phyloP scores from a whole-genome alignment of 768 basidiomycete genomes.

The Mycena olivaceomarginata region DNA sequence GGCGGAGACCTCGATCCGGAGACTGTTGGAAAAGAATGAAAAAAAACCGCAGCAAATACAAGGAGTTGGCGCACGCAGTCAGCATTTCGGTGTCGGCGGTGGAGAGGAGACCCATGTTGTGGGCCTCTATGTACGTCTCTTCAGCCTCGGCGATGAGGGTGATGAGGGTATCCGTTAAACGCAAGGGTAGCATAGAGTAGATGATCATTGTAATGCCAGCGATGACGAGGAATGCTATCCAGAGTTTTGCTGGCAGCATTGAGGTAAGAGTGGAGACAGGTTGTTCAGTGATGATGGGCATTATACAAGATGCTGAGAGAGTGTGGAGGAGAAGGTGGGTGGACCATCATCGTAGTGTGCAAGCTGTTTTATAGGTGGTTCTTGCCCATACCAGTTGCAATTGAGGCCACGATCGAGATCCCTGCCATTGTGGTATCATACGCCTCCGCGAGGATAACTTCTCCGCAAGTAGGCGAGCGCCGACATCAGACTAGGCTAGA shows the following conservation, averaged over 20 bases:
- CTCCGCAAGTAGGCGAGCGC: no score
- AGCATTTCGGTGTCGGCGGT: neutral
- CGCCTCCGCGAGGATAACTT: no score
- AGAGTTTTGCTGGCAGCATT: neutral
- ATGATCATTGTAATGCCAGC: neutral
- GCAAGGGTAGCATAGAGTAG: neutral
- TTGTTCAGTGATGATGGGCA: neutral
- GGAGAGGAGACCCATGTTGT: neutral
- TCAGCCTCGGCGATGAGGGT: neutral
- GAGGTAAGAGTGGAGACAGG: neutral
- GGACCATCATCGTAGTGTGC: no score
- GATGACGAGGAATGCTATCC: neutral
- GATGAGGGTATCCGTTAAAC: neutral
- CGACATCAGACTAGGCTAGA: no score
- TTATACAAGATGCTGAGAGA: neutral
- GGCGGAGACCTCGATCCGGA: neutral
- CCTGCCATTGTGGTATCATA: no score
- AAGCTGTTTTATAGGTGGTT: no score
- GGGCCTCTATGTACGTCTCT: neutral
- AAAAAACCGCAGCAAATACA: neutral
- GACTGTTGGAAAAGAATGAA: neutral
- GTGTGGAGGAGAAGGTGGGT: no score
- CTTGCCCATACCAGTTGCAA: no score
- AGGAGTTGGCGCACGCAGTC: neutral
- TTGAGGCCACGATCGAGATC: no score